phyloP scores from a whole-genome alignment of 768 basidiomycete species.

The Termitomyces sp. region DNA sequence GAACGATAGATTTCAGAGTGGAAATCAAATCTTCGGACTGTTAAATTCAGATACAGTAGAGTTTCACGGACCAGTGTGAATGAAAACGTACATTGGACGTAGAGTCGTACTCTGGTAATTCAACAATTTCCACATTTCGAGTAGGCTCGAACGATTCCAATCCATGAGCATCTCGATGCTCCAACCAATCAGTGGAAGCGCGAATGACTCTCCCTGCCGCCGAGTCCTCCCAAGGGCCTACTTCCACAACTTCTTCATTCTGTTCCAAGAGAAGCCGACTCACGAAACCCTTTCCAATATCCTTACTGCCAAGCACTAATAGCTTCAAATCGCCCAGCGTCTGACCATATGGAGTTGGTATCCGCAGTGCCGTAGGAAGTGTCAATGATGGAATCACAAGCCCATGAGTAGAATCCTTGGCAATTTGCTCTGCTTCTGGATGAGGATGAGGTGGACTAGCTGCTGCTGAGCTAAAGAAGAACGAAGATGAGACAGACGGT shows the following conservation, averaged over 20 bases:
- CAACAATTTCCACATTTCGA: slow-evolving; percentile 61
- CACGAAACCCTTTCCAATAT: slow-evolving; percentile 42
- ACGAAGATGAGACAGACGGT: slow-evolving; percentile 27
- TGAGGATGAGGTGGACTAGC: slow-evolving; percentile 60
- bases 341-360: slow-evolving; percentile 66
- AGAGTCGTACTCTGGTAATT: slow-evolving; percentile 43
- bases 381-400: slow-evolving; percentile 70
- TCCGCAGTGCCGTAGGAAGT: slow-evolving; percentile 57
- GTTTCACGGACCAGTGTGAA: background rate
- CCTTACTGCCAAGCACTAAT: slow-evolving; percentile 48
- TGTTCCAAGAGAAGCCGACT: slow-evolving; percentile 52
- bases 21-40: slow-evolving; percentile 32
- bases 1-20: slow-evolving; percentile 40
- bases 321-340: slow-evolving; percentile 61
- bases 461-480: slow-evolving; percentile 76
- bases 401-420: slow-evolving; percentile 41
- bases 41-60: slow-evolving; percentile 10
- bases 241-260: slow-evolving; percentile 67
- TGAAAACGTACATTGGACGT: slow-evolving; percentile 36
- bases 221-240: slow-evolving; percentile 53
- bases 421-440: slow-evolving; percentile 33
- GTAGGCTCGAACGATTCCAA: slow-evolving; percentile 64
- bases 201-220: slow-evolving; percentile 41
- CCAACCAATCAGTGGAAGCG: slow-evolving; percentile 73
- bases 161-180: slow-evolving; percentile 61